phyloP scores from a whole-genome alignment of 73 alveolate species.

The Paramecium biaurelia region DNA sequence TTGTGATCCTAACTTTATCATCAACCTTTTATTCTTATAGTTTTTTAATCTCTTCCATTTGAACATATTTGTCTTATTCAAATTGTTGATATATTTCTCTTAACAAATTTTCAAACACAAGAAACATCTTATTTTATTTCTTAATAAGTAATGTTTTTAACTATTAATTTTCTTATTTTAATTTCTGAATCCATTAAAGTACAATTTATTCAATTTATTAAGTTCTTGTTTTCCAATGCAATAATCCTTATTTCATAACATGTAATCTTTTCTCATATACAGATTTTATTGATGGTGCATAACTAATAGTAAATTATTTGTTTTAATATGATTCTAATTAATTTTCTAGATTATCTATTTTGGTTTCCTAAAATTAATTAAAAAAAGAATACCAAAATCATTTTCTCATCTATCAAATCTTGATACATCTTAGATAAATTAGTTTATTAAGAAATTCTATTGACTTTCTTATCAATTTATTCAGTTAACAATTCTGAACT shows the following conservation, averaged over 20 bases:
- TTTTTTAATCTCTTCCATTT: background rate
- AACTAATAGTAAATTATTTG: background rate
- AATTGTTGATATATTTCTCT: slow-evolving; percentile 11
- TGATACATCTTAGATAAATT: background rate
- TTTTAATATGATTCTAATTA: background rate
- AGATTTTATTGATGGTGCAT: background rate
- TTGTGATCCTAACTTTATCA: background rate
- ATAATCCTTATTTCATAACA: slow-evolving; percentile 8
- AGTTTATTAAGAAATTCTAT: background rate
- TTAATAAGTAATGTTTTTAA: background rate
- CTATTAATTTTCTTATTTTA: background rate
- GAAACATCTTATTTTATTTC: slow-evolving; percentile 25
- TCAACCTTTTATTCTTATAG: background rate
- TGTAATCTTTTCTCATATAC: slow-evolving; percentile 7
- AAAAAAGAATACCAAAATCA: background rate
- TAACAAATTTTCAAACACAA: background rate
- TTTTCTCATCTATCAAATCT: slow-evolving; percentile 13
- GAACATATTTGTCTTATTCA: background rate
- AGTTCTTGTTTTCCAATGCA: slow-evolving; percentile 48
- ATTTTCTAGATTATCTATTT: background rate
- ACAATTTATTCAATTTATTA: slow-evolving; percentile 21
- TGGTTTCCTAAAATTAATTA: background rate
- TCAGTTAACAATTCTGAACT: slow-evolving; percentile 27
- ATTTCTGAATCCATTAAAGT: background rate
- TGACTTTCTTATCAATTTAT: background rate